Evolutionary conservation across 768 basidiomycete species (phyloP).

Genomic region (Termitomyces sp.): DNA sequence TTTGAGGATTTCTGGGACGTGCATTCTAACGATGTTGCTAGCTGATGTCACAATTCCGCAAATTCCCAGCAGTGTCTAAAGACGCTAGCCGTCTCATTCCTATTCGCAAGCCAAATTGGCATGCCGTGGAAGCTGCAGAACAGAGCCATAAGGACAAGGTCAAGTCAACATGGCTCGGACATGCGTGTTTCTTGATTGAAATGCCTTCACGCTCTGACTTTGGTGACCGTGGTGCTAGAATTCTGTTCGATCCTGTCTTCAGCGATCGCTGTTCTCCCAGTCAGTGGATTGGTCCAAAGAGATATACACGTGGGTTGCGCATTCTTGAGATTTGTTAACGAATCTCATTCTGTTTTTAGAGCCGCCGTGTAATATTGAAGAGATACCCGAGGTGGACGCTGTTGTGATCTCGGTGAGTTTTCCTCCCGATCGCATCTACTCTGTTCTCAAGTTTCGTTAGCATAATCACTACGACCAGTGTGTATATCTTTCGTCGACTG

Average conservation of each 20-base stretch:
- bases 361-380: conserved; percentile 43
- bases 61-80: conserved; percentile 11
- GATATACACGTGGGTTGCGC: conserved; percentile 38
- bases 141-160: conserved; percentile 28
- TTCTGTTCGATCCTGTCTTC: conserved; percentile 51
- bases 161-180: conserved; percentile 50
- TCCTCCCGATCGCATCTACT: not conserved
- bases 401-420: conserved; percentile 51
- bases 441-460: conserved; percentile 14
- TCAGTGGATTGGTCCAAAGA: conserved; percentile 38
- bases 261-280: conserved; percentile 46
- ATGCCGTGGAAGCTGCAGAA: conserved; percentile 16
- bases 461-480: conserved; percentile 53
- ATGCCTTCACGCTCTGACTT: conserved; percentile 28
- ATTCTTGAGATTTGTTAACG: not conserved
- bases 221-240: conserved; percentile 32
- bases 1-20: not conserved
- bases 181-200: conserved; percentile 50
- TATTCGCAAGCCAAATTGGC: conserved; percentile 34
- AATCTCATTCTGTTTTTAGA: conserved; percentile 19
- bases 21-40: not conserved
- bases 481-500: conserved; percentile 5
- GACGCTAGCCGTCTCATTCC: conserved; percentile 17
- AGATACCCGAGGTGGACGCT: conserved; percentile 58
- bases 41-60: not conserved